These are phyloP conservation scores for Pleurotus platypus DNA, from an alignment of 768 basidiomycete genomes.

Conservation along the genomic window DNA sequence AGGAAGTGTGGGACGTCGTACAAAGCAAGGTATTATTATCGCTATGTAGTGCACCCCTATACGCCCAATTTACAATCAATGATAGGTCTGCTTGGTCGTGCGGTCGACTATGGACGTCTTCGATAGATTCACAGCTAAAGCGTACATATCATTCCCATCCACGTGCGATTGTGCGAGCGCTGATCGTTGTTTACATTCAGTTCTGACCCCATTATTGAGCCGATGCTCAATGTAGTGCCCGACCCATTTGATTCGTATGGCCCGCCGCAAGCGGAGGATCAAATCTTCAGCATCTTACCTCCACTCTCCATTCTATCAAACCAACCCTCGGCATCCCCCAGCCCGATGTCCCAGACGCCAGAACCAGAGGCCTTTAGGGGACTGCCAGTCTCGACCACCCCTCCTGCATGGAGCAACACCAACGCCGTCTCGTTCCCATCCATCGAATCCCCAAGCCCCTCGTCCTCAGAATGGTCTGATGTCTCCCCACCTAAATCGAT, in stretches of 20 bases:
- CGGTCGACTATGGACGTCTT: constrained; percentile 92
- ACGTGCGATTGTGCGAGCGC: constrained; percentile 9
- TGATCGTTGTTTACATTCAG: constrained; percentile 26
- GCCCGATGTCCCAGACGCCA: constrained; percentile 51
- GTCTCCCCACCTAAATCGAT: constrained; percentile 36
- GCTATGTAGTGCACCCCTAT: not conserved
- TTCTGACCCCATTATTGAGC: constrained; percentile 87
- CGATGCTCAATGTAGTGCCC: constrained; percentile 84
- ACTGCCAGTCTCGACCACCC: constrained; percentile 25
- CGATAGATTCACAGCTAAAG: constrained; percentile 81
- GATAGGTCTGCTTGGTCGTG: constrained; percentile 74
- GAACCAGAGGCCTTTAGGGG: constrained; percentile 33
- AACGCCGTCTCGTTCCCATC: constrained; percentile 37
- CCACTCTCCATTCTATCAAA: constrained; percentile 75
- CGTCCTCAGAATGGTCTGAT: constrained; percentile 49
- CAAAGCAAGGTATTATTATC: constrained; percentile 65
- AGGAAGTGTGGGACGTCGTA: constrained; percentile 93
- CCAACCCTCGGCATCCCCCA: constrained; percentile 51
- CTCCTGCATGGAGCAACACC: constrained; percentile 49
- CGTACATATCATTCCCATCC: constrained; percentile 49
- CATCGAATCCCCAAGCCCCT: constrained; percentile 30
- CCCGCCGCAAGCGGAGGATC: constrained; percentile 81
- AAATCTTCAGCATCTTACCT: constrained; percentile 90
- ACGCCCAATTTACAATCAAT: constrained; percentile 10
- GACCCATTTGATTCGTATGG: constrained; percentile 94